Base-by-base conservation (phyloP, 495 filamentous ascomycete species). In the Apiosordaria backusii region DNA sequence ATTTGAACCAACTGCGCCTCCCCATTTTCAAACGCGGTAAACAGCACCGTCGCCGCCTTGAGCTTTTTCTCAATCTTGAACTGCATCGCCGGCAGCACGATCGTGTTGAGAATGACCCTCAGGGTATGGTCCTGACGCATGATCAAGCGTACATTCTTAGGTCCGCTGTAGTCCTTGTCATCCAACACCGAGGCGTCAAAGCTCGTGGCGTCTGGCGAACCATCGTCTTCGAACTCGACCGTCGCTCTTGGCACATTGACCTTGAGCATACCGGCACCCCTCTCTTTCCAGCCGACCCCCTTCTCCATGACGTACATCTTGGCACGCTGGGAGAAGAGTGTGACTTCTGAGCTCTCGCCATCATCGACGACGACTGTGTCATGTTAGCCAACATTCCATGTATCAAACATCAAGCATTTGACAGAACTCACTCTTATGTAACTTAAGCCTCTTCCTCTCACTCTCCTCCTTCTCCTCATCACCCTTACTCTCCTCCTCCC, bases 81-180 rank as follows among this genome's bases (percentile, higher is more conserved):
- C 45, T 84, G 84, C 85, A 93, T 89, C 4, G 85, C 84, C 69
- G 89, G 87, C 57, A 90, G 85, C 63, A 97, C 80, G 1, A 86
- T 84, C 4, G 88, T 89, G 76, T 97, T 97, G 50, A 97, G 82
- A 72, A 95, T 87, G n/a, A 97, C 88, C n/a, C 91, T 86, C 62
- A 89, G 83, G 4, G 89, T 90, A 52, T 90, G 90, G 67, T 96
- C 92, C 54, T 94, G 92, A 4, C 93, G 87, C 88, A 97, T 92
- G 65, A 97, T 85, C 70, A 97, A 84, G 24, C 93, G 88, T 13
- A 86, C 86, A 24, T 69, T 65, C 54, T 74, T 71, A 0, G 63
- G 64, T 24, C 35, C 61, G 16, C 77, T 78, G 7, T 77, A 76
- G 19, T 80, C 77, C 24, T 77, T 77, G n/a, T 78, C 77, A 18